phyloP scores from a whole-genome alignment of 441 rosid species.

The Brassica balearica region DNA sequence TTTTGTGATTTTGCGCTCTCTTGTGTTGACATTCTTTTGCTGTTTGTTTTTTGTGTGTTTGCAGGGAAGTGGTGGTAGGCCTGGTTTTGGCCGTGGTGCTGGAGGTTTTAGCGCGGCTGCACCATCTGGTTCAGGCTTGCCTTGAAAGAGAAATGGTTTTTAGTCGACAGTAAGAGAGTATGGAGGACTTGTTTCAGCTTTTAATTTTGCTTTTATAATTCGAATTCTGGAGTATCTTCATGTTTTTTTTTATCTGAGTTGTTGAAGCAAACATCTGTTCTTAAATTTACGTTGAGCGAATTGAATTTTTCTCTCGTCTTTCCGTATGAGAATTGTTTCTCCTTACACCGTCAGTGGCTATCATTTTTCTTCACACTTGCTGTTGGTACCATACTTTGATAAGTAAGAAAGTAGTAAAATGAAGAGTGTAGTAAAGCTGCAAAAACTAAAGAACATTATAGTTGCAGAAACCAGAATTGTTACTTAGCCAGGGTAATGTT shows the following conservation, averaged over 20 bases:
- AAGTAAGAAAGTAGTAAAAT: too few relatives aligned
- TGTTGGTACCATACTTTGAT: too few relatives aligned
- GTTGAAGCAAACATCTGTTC: background rate
- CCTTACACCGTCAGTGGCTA: background rate
- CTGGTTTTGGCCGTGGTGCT: slow-evolving; percentile 7
- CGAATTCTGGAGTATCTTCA: too few relatives aligned
- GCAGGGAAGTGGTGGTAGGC: slow-evolving; percentile 12
- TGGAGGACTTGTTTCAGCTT: background rate
- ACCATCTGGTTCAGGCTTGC: background rate
- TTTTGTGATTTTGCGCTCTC: background rate
- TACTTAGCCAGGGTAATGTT: too few relatives aligned
- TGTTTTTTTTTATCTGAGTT: background rate
- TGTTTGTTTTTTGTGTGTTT: background rate
- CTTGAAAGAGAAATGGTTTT: background rate
- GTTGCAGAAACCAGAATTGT: too few relatives aligned
- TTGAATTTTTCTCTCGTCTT: background rate
- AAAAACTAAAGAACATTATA: too few relatives aligned
- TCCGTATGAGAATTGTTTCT: background rate
- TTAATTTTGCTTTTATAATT: too few relatives aligned
- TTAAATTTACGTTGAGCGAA: too few relatives aligned
- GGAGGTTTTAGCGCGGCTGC: background rate
- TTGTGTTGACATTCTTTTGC: background rate
- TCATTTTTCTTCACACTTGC: background rate
- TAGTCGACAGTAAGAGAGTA: background rate
- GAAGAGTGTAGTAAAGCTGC: too few relatives aligned